phyloP scores from a whole-genome alignment of 768 basidiomycete genomes.

The Mycena crocata region DNA sequence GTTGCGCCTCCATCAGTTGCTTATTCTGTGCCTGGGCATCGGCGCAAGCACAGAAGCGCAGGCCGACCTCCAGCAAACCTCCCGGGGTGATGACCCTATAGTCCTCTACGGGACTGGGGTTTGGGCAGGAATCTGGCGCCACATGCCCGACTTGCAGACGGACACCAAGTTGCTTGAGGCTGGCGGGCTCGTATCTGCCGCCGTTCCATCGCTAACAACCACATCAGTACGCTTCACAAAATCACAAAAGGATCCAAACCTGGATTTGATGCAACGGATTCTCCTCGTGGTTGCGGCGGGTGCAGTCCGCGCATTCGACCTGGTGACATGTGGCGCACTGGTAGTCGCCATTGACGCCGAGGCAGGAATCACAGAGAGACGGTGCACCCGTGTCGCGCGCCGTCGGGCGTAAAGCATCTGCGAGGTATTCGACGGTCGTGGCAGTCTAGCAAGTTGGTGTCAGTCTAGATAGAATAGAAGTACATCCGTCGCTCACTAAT shows the following conservation, averaged over 20 bases:
- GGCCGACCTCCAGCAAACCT: neutral
- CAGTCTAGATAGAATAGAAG: no score
- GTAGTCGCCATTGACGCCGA: no score
- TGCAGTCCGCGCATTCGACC: neutral
- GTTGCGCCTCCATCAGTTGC: neutral
- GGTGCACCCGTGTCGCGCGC: no score
- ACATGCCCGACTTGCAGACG: neutral
- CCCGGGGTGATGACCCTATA: neutral
- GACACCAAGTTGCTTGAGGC: neutral
- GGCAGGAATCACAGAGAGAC: no score
- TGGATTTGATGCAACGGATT: neutral
- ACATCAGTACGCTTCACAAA: neutral
- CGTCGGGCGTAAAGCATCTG: no score
- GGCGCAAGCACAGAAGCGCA: neutral
- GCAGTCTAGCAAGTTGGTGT: no score
- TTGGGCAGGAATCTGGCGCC: neutral
- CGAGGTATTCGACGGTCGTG: no score
- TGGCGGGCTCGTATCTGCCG: neutral
- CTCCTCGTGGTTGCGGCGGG: neutral
- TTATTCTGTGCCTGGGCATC: neutral
- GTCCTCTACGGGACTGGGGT: neutral
- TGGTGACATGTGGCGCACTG: no score
- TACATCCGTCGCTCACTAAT: no score
- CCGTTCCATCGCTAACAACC: neutral
- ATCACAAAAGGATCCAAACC: neutral